Conservation (phyloP, 2,329 filamentous ascomycete genomes). For the Triangularia setosa region DNA sequence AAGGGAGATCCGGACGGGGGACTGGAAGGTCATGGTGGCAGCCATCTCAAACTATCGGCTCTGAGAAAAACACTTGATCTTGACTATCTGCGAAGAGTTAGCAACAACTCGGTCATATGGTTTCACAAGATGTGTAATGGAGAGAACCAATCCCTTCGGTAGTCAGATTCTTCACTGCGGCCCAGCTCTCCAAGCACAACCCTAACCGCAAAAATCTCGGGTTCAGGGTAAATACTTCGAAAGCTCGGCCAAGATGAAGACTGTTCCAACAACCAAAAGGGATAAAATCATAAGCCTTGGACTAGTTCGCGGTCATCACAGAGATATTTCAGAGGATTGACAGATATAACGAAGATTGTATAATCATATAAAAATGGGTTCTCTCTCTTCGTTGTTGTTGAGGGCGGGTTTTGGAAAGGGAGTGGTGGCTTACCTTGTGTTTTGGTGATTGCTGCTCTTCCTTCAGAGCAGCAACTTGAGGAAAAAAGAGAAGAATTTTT, state of each 20-base stretch:
- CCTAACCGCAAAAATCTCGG: too few relatives aligned
- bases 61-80: background rate
- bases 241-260: too few relatives aligned
- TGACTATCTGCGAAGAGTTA: background rate
- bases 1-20: slow-evolving; percentile 68
- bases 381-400: background rate
- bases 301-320: slow-evolving; percentile 36
- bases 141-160: slow-evolving; percentile 9
- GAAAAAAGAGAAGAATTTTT: background rate
- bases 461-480: slow-evolving; percentile 16
- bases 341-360: slow-evolving; percentile 46
- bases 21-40: background rate
- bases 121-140: background rate
- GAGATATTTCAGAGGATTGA: slow-evolving; percentile 53
- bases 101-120: background rate
- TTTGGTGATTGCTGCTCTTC: slow-evolving; percentile 21
- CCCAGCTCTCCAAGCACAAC: too few relatives aligned
- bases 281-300: slow-evolving; percentile 27
- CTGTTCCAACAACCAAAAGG: too few relatives aligned
- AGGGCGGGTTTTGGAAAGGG: background rate
- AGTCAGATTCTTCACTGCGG: too few relatives aligned
- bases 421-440: slow-evolving; percentile 24
- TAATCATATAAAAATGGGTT: slow-evolving; percentile 42
- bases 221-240: too few relatives aligned
- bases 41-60: slow-evolving; percentile 3